These are phyloP conservation scores for Tetrapisispora pingtungensis DNA, from an alignment of 805 yeast genomes.

Conservation along the genomic window DNA sequence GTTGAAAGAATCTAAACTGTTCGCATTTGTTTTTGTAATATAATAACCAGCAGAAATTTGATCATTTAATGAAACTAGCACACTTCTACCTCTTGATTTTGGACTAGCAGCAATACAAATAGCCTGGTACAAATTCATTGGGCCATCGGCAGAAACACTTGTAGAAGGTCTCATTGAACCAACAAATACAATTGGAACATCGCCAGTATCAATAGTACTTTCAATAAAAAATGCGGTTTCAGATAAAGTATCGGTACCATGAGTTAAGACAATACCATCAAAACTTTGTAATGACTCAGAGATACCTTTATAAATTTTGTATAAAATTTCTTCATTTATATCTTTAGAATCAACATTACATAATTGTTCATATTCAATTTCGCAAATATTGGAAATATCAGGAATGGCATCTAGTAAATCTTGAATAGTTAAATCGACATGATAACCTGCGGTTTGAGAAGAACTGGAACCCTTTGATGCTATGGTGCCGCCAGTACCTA, in stretches of 20 bases:
- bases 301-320: conserved; percentile 38
- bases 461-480: conserved; percentile 42
- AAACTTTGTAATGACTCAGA: conserved; percentile 35
- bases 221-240: conserved; percentile 60
- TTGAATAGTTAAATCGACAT: conserved; percentile 42
- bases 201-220: conserved; percentile 34
- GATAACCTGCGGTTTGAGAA: conserved; percentile 45
- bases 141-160: conserved; percentile 61
- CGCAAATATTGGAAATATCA: conserved; percentile 43
- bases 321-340: conserved; percentile 37
- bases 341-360: conserved; percentile 55
- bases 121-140: conserved; percentile 63
- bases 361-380: conserved; percentile 51
- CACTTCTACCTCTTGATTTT: conserved; percentile 46
- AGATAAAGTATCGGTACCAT: conserved; percentile 63
- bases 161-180: conserved; percentile 72
- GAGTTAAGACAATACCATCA: conserved; percentile 57
- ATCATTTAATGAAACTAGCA: conserved; percentile 56
- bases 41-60: conserved; percentile 61
- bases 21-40: conserved; percentile 61
- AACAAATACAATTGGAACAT: conserved; percentile 53
- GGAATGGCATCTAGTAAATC: conserved; percentile 47
- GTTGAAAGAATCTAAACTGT: conserved; percentile 60
- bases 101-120: conserved; percentile 49
- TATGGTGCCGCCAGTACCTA: conserved; percentile 53